Evolutionary conservation across 139 green algal species (phyloP), one percentile per base, ranked within the genome.

Genomic region (Gonium pectorale): DNA sequence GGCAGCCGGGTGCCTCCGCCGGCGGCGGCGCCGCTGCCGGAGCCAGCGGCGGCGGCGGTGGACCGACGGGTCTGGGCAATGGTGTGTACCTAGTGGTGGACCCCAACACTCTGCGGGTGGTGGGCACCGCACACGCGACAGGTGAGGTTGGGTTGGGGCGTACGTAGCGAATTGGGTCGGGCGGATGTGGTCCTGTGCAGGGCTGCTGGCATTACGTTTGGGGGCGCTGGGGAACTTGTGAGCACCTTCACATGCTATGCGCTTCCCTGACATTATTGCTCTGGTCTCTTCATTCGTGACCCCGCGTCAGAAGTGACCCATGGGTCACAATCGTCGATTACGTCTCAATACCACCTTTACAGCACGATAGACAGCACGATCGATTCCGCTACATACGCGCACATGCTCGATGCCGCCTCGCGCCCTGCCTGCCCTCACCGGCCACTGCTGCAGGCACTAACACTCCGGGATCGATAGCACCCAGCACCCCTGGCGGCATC

Each of bases 11-110:
- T 11, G 46, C 46, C 46, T 54, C 46, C 46, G 31, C 46, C 49
- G n/a, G 31, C 49, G n/a, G 46, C 49, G n/a, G 31, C 70, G 49
- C 17, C 46, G 37, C 44, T 5, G 29, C 68, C 68, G 15, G 33
- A 69, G 66, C 31, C 13, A 35, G 75, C 37, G n/a, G 73, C 40
- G n/a, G 49, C 51, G 49, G 73, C 52, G 73, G 17, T n/a, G 59
- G 37, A 22, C 11, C 29, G 17, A 29, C 21, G 26, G 62, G 77
- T 26, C 24, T 49, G 0, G 77, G 41, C 15, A 29, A 27, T n/a
- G 75, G 60, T 6, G 33, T 73, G 2, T 73, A 63, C 43, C 60
- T 83, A 21, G 77, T 83, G 60, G 77, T 83, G 38, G 77, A 83
- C 62, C 33, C 60, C 31, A 21, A 7, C 60, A 83, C 77, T 8